A percentile compares a stretch with the other conserved stretches of the same genome.
Evolutionary conservation across 140 eudicot species (phyloP).

Genomic region (Flaveria floridana): DNA sequence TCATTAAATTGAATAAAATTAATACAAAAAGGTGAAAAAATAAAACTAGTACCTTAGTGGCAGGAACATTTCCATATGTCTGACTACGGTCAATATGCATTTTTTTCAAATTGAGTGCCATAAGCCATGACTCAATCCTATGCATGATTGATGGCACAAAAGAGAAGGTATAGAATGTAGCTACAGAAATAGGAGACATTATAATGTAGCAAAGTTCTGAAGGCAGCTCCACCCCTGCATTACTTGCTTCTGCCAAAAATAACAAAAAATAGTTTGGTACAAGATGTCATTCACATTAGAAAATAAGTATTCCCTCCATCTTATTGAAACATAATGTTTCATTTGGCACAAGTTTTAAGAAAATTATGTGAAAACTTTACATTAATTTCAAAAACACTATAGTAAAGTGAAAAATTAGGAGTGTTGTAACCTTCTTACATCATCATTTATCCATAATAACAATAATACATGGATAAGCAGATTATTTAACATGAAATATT

Average conservation of each 20-base stretch:
- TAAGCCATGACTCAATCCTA: conserved; percentile 63
- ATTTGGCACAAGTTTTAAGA: not conserved
- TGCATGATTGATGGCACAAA: conserved; percentile 77
- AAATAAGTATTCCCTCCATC: not conserved
- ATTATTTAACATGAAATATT: not conserved
- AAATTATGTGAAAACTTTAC: not conserved
- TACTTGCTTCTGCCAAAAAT: conserved; percentile 49
- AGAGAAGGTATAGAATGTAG: conserved; percentile 58
- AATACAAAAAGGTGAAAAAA: not conserved
- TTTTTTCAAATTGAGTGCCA: conserved; percentile 59
- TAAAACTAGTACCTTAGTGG: conserved; percentile 42
- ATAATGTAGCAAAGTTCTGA: conserved; percentile 67
- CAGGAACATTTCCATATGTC: conserved; percentile 48
- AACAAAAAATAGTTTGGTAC: not conserved
- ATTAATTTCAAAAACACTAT: too few species aligned
- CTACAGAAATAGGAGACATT: conserved; percentile 71
- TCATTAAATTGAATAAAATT: not conserved
- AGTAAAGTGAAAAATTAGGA: not conserved
- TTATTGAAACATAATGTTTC: not conserved
- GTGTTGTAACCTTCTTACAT: not conserved
- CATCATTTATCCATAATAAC: not conserved
- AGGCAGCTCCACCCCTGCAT: conserved; percentile 64
- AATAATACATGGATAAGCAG: not conserved
- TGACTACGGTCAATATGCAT: conserved; percentile 43
- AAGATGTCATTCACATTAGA: not conserved